Conservation (phyloP, 23 red algal species). For the Chondrus crispus region DNA sequence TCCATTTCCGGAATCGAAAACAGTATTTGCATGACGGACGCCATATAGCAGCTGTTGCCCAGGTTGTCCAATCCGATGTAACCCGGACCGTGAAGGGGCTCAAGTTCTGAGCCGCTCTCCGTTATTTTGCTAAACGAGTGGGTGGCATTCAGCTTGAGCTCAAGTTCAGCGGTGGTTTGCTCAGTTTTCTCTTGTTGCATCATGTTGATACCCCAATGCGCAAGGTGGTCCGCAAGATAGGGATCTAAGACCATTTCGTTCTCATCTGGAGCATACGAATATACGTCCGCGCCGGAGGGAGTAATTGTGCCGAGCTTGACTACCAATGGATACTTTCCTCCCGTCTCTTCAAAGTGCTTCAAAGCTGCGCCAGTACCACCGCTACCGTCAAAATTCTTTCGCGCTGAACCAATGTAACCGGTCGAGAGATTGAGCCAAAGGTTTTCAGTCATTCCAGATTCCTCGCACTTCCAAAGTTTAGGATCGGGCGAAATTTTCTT, state of each 20-base stretch:
- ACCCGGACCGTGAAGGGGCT: constrained; percentile 61
- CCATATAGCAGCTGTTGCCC: constrained; percentile 97
- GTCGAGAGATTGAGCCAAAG: constrained; percentile 91
- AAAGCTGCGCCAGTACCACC: constrained; percentile 72
- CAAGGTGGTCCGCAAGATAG: constrained; percentile 72
- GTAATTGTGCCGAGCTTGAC: constrained; percentile 99
- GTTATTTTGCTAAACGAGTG: constrained; percentile 56
- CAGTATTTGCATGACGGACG: constrained; percentile 84
- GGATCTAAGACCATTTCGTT: constrained; percentile 92
- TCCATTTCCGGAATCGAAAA: constrained; percentile 57
- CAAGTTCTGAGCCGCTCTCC: constrained; percentile 62
- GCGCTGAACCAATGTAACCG: constrained; percentile 76
- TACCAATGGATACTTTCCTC: constrained; percentile 74
- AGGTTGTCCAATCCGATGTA: constrained; percentile 82
- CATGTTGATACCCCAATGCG: constrained; percentile 89
- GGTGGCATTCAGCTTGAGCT: constrained; percentile 80
- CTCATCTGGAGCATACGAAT: constrained; percentile 89
- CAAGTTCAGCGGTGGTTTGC: constrained; percentile 79
- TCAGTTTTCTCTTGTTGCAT: constrained; percentile 77
- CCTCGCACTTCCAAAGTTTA: constrained; percentile 71
- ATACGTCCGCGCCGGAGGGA: constrained; percentile 86
- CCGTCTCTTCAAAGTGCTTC: constrained; percentile 76
- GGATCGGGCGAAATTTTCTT: constrained; percentile 78
- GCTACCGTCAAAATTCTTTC: constrained; percentile 71
- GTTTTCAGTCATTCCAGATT: constrained; percentile 79